Evolutionary conservation across 768 basidiomycete species (phyloP).

Genomic region (Psilocybe cyanescens): DNA sequence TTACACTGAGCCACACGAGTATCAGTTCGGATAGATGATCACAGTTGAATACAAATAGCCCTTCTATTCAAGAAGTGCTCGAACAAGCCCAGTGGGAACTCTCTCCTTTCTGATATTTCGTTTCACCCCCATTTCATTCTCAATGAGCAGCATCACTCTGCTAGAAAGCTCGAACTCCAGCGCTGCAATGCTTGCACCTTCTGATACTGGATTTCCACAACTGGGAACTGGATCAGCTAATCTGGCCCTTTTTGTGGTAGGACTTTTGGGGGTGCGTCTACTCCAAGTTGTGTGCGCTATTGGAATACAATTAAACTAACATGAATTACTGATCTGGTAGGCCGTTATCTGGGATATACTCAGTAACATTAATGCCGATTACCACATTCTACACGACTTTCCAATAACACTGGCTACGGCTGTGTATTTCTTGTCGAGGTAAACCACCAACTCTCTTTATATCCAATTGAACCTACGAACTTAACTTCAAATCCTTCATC

Average conservation of each 20-base stretch:
- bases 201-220: neutral
- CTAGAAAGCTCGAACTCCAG: neutral
- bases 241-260: neutral
- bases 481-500: neutral
- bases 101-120: no score
- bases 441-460: neutral
- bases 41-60: no score
- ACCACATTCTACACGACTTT: neutral
- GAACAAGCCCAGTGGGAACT: no score
- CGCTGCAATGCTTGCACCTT: neutral
- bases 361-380: conserved; percentile 3
- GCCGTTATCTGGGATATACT: conserved; percentile 10
- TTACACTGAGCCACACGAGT: no score
- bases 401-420: conserved; percentile 9
- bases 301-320: neutral
- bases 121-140: neutral
- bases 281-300: neutral
- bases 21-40: no score
- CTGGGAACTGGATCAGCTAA: neutral
- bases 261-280: neutral
- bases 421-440: conserved; percentile 29
- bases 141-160: neutral
- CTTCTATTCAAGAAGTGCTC: no score
- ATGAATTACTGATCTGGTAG: neutral
- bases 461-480: neutral